phyloP scores from a whole-genome alignment of 768 basidiomycete species.

The Kwoniella dendrophila region DNA sequence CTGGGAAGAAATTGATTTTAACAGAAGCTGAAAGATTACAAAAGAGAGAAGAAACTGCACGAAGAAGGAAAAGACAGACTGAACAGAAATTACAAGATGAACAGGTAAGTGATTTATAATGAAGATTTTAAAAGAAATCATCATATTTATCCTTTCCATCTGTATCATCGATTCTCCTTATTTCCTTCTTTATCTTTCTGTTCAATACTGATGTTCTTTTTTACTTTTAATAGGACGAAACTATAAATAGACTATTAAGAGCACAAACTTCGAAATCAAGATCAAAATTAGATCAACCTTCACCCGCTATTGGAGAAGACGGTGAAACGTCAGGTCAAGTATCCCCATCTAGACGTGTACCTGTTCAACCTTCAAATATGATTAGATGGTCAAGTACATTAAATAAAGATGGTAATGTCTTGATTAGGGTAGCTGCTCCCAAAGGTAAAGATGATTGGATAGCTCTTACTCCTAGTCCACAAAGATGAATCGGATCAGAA shows the following conservation, averaged over 20 bases:
- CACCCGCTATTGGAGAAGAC: slow-evolving; percentile 29
- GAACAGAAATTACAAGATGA: slow-evolving; percentile 56
- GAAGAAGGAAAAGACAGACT: slow-evolving; percentile 51
- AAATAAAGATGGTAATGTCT: slow-evolving; percentile 30
- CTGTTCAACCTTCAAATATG: slow-evolving; percentile 5
- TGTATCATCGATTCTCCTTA: neutral
- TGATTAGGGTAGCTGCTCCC: slow-evolving; percentile 32
- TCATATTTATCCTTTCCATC: too few species aligned
- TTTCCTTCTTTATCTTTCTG: neutral
- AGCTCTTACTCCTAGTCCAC: slow-evolving; percentile 4
- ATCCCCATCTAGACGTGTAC: slow-evolving; percentile 9
- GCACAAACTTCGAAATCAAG: slow-evolving; percentile 52
- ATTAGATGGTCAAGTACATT: slow-evolving; percentile 40
- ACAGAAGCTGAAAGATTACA: slow-evolving; percentile 51
- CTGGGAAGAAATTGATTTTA: slow-evolving; percentile 43
- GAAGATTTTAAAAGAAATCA: neutral
- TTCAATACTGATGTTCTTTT: neutral
- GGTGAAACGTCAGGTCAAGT: slow-evolving; percentile 5
- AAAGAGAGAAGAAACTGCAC: slow-evolving; percentile 51
- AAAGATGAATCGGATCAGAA: neutral
- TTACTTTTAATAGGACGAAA: slow-evolving; percentile 42
- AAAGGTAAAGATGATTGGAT: slow-evolving; percentile 33
- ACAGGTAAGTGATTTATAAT: slow-evolving; percentile 37
- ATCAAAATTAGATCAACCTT: slow-evolving; percentile 40
- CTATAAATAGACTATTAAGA: slow-evolving; percentile 53